Base-by-base conservation (phyloP, 148 eudicot genomes). In the Spergularia marina region DNA sequence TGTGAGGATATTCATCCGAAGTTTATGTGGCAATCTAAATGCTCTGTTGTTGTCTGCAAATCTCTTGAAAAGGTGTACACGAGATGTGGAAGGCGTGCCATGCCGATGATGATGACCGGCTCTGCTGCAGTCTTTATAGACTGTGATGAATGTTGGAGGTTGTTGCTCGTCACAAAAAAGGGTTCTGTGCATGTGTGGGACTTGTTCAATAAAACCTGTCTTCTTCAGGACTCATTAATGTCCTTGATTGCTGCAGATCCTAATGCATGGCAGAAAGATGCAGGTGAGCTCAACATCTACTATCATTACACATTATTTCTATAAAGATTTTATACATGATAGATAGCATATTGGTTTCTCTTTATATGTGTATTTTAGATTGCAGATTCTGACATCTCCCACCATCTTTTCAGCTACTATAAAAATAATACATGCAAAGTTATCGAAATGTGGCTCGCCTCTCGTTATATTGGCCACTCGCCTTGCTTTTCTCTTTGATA, bases 71-170 rank as follows among this genome's bases (percentile, higher is more conserved):
- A 94, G 98, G 87, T 92, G 54, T 95, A 95, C 81, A 90, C 97
- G 51, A 95, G 83, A 77, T 95, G 94, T 81, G 99, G 98, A 80
- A 85, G 98, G 74, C 93, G 97, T 62, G 91, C 96, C 57, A 87
- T 91, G 91, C 97, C 98, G 17, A 83, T 89, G 77, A 89, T 95
- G 94, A 89, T 92, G 99, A 80, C 85, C 82, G 99, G 99, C 52
- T 92, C 99, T 76, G 87, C 92, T 56, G 88, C 92, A 40, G 94
- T 92, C 41, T 95, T 92, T 77, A 70, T 91, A 30, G 99, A 95
- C 84, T 95, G 97, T 78, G 94, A 95, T 80, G 99, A 95, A 76
- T 81, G 81, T 71, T 95, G 99, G 99, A 92, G 86, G 66, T 81
- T 95, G 85, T 83, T 95, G 87, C 87, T 95, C 62, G 97, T 92